phyloP scores from a whole-genome alignment of 768 basidiomycete species.

The Tylopilus rubrobrunneus region DNA sequence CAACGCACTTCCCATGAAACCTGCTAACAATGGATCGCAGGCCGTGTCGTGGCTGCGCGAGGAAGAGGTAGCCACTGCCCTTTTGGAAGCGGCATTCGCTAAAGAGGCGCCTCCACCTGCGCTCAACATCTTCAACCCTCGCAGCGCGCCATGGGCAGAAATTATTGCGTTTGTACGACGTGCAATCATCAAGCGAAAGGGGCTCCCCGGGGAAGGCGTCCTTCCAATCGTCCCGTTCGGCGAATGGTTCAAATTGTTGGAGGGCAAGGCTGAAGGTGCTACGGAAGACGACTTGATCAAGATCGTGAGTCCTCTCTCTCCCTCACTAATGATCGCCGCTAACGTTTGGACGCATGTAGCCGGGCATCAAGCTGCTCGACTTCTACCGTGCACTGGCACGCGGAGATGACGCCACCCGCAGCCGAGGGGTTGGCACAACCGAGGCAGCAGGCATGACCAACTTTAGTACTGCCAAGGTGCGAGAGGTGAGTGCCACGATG shows the following conservation, averaged over 20 bases:
- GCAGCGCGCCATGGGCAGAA: slow-evolving; percentile 29
- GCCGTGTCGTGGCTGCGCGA: slow-evolving; percentile 42
- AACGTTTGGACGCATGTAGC: slow-evolving; percentile 14
- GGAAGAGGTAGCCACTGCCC: slow-evolving; percentile 33
- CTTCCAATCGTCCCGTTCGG: slow-evolving; percentile 32
- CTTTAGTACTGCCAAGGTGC: slow-evolving; percentile 15
- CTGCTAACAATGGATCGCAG: slow-evolving; percentile 17
- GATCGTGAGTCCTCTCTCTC: slow-evolving; percentile 25
- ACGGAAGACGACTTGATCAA: slow-evolving; percentile 26
- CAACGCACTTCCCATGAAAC: background rate
- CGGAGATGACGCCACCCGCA: slow-evolving; percentile 13
- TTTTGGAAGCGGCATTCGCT: slow-evolving; percentile 29
- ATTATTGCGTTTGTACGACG: slow-evolving; percentile 27
- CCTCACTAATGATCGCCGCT: background rate
- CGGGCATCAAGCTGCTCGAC: slow-evolving; percentile 33
- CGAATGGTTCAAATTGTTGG: slow-evolving; percentile 34
- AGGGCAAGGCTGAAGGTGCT: slow-evolving; percentile 15
- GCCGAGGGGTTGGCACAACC: background rate
- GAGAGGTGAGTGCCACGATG: slow-evolving; percentile 20
- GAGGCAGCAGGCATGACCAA: slow-evolving; percentile 22
- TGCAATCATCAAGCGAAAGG: slow-evolving; percentile 12
- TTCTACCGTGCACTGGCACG: slow-evolving; percentile 28
- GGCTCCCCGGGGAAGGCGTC: background rate
- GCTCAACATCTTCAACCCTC: slow-evolving; percentile 40
- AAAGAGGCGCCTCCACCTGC: slow-evolving; percentile 15